Evolutionary conservation across 805 yeast genomes (phyloP), one percentile per base, ranked within the genome.

Genomic region (Blastobotrys muscicola): DNA sequence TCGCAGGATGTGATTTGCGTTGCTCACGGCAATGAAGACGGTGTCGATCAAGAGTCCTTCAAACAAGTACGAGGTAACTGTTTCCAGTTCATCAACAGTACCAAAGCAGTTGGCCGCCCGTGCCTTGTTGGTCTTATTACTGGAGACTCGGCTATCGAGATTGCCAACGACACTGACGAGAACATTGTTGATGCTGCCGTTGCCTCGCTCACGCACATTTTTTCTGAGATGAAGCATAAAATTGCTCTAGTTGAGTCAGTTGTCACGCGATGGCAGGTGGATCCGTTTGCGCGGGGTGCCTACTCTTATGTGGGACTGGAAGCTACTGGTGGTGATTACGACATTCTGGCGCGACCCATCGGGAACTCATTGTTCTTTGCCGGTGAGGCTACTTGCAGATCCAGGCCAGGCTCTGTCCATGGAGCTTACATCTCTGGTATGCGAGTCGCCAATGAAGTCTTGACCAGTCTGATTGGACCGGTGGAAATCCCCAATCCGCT

Each of bases 211-310:
- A 50, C 54, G 11, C 46, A 50, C 10, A 50, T 64, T 7, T 61
- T 57, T 52, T 52, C 57, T 1, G 45, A 43, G n/a, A 44, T 10
- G 23, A 26, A 47, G 15, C 56, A 49, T 8, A 4, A 6, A 20
- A 39, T 51, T 7, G 49, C 50, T 32, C 58, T 67, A 10, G 57
- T 57, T 1, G 71, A 67, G 48, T 50, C 60, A 0, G 61, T 79
- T 0, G 71, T 72, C 1, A 74, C 90, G 0, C 66, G 76, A 23
- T 90, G 97, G 97, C 81, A 94, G 1, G 57, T 59, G 2, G 94
- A 89, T 52, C 85, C 86, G 1, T 85, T 71, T 55, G 71, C 85
- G 2, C 64, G 83, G 44, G 97, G 97, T 2, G 78, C 95, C 0
- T 90, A 85, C 60, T 66, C 70, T 8, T 67, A 65, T 44, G 66